A percentile compares a stretch with the other conserved stretches of the same genome.
Conservation (phyloP, 192 early-diverging fungal species). For the Glomus cerebriforme region DNA sequence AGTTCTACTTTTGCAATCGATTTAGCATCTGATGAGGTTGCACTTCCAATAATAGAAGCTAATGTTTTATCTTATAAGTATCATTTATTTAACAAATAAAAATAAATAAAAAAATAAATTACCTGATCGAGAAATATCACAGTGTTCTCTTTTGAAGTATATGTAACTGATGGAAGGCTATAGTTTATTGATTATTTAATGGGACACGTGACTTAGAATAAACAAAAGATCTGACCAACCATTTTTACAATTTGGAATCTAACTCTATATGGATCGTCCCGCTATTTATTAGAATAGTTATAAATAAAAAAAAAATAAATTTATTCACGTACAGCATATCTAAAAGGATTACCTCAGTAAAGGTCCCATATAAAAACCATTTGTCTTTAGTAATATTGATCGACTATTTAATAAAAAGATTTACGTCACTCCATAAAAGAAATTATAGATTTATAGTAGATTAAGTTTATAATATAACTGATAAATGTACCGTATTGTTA, state of each 20-base stretch:
- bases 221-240: neutral
- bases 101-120: neutral
- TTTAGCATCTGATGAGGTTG: neutral
- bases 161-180: conserved; percentile 23
- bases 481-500: conserved; percentile 30
- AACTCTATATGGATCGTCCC: conserved; percentile 13
- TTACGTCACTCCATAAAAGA: neutral
- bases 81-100: neutral
- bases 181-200: neutral
- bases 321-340: neutral
- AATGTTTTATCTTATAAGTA: too few relatives aligned
- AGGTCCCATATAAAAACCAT: conserved; percentile 21
- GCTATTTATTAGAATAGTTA: neutral
- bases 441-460: neutral
- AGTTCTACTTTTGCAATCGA: neutral
- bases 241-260: conserved; percentile 33
- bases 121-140: neutral
- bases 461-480: neutral
- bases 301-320: neutral
- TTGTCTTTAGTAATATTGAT: conserved; percentile 12
- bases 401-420: neutral
- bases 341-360: neutral
- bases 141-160: conserved; percentile 21
- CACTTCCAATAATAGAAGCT: neutral
- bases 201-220: neutral